A percentile compares a stretch with the other conserved stretches of the same genome.
Conservation (phyloP, 2,329 filamentous ascomycete species). For the Cylindrodendrum hubeiense region DNA sequence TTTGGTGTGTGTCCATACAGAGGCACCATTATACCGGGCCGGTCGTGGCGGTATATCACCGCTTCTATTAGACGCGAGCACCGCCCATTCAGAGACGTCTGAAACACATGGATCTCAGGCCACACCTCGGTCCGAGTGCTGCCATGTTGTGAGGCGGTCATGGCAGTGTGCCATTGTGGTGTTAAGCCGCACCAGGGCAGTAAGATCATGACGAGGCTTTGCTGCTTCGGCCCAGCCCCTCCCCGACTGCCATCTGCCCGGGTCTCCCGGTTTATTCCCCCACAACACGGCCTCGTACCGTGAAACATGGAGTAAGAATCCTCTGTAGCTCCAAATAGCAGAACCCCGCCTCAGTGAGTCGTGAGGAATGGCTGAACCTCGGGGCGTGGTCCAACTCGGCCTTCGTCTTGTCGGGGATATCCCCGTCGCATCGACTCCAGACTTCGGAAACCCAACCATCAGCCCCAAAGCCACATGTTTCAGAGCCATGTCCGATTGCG, state of each 20-base stretch:
- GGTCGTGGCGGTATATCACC: slow-evolving; percentile 24
- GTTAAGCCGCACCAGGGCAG: slow-evolving; percentile 10
- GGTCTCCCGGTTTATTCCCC: slow-evolving; percentile 31
- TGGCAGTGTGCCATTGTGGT: slow-evolving; percentile 24
- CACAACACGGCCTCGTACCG: slow-evolving; percentile 21
- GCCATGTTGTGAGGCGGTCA: slow-evolving; percentile 23
- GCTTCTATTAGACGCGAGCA: slow-evolving; percentile 18
- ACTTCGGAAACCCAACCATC: slow-evolving; percentile 32
- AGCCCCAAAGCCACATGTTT: slow-evolving; percentile 44
- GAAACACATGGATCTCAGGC: slow-evolving; percentile 33
- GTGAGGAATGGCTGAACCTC: slow-evolving; percentile 21
- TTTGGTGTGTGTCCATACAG: slow-evolving; percentile 15
- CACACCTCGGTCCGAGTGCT: slow-evolving; percentile 29
- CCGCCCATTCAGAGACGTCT: slow-evolving; percentile 14
- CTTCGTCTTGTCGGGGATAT: slow-evolving; percentile 22
- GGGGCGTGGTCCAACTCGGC: slow-evolving; percentile 33
- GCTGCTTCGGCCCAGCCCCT: slow-evolving; percentile 17
- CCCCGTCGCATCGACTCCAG: slow-evolving; percentile 25
- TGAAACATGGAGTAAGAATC: slow-evolving; percentile 31
- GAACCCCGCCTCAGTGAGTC: neutral
- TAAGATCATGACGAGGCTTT: slow-evolving; percentile 26
- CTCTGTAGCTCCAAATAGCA: slow-evolving; percentile 29
- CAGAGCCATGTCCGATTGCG: slow-evolving; percentile 32
- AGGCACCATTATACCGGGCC: slow-evolving; percentile 20
- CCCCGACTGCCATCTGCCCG: slow-evolving; percentile 21